Evolutionary conservation across 1,284 basidiomycete species (phyloP).

Genomic region (Cronartium quercuum): DNA sequence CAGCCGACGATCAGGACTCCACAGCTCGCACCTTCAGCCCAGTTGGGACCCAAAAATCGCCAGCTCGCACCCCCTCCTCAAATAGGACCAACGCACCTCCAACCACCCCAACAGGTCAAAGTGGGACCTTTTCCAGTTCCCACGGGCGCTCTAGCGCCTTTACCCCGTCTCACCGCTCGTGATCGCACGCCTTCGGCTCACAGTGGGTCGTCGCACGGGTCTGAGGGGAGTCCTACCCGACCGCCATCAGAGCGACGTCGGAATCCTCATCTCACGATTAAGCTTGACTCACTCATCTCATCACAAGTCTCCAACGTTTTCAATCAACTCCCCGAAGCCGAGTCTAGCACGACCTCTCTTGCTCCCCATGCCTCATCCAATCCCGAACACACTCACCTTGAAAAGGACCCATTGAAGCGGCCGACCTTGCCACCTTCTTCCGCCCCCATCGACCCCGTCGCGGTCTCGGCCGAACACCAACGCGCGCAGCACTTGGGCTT

Average conservation of each 20-base stretch:
- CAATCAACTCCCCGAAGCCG: conserved; percentile 1
- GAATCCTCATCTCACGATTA: conserved; percentile 36
- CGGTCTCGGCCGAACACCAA: conserved; percentile 4
- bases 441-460: background rate
- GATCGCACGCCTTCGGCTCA: background rate
- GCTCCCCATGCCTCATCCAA: background rate
- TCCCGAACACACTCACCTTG: background rate
- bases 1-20: conserved; percentile 2
- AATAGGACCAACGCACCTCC: background rate
- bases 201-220: background rate
- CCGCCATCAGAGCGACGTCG: conserved; percentile 14
- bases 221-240: background rate
- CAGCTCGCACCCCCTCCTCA: background rate
- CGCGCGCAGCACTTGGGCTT: conserved; percentile 1
- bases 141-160: conserved; percentile 24
- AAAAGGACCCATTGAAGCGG: background rate
- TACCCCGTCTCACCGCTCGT: background rate
- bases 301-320: conserved; percentile 16
- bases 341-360: background rate
- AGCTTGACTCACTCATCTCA: conserved; percentile 15
- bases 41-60: background rate
- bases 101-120: background rate
- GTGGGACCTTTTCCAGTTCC: background rate
- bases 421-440: background rate
- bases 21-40: background rate